Percentiles rank a stretch among this genome's conserved stretches.
Evolutionary conservation across 2,329 filamentous ascomycete genomes (phyloP).

Genomic region (Zymoseptoria pseudotritici): DNA sequence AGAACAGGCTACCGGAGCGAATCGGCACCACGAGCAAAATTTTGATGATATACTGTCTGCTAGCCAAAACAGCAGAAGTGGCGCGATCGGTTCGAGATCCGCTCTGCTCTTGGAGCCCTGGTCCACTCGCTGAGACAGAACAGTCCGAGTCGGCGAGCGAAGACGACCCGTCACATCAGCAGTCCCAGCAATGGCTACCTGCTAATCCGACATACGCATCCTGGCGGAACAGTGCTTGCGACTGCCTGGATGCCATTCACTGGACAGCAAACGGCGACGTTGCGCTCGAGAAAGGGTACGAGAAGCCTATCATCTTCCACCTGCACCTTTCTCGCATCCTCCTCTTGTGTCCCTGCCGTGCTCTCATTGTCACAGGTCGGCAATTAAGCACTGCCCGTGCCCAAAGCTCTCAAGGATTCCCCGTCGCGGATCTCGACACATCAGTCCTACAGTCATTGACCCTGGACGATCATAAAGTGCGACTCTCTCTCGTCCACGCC

Average conservation of each 20-base stretch:
- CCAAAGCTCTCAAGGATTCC: background rate
- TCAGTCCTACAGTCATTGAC: constrained; percentile 10
- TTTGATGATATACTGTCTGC: constrained; percentile 1
- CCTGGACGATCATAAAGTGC: constrained; percentile 11
- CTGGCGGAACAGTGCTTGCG: constrained; percentile 14
- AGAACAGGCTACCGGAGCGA: background rate
- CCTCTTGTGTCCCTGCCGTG: constrained; percentile 9
- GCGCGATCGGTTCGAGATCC: constrained; percentile 1
- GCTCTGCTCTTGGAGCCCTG: constrained; percentile 2
- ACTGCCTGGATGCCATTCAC: constrained; percentile 9
- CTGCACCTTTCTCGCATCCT: constrained; percentile 10
- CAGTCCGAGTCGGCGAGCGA: background rate
- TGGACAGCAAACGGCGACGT: constrained; percentile 11
- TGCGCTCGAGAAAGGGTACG: constrained; percentile 4
- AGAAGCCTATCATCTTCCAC: constrained; percentile 8
- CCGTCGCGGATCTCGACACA: constrained; percentile 6
- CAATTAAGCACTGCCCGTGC: constrained; percentile 2
- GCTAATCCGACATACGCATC: constrained; percentile 2
- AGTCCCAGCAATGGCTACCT: constrained; percentile 4
- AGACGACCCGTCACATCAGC: background rate
- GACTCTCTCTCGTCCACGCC: constrained; percentile 10
- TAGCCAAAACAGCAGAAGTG: constrained; percentile 2
- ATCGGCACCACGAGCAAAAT: background rate
- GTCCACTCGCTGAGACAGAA: background rate
- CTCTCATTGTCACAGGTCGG: constrained; percentile 3